phyloP scores from a whole-genome alignment of 495 filamentous ascomycete species.

The Cairneyella variabilis region DNA sequence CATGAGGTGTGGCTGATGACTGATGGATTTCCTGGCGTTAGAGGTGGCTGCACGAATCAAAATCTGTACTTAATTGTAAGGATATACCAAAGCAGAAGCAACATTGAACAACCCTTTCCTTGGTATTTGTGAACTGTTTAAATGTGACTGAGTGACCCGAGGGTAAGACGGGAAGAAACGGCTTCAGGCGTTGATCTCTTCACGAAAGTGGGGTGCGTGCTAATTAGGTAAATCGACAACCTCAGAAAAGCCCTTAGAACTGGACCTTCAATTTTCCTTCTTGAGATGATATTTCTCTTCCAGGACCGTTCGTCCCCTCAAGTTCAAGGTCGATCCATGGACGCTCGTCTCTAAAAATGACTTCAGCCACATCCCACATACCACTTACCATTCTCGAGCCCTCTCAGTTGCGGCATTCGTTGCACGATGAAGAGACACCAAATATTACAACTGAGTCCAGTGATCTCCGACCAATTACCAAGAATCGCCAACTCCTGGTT shows the following conservation, averaged over 20 bases:
- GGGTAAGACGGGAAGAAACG: constrained; percentile 12
- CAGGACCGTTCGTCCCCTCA: no score
- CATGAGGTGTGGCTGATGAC: no score
- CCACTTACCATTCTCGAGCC: background rate
- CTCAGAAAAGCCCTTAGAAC: no score
- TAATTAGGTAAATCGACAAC: no score
- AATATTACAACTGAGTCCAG: background rate
- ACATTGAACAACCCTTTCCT: no score
- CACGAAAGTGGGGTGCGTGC: background rate
- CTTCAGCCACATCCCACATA: background rate
- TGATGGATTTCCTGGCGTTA: background rate
- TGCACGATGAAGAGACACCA: constrained; percentile 1
- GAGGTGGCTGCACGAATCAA: background rate
- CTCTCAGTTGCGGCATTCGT: no score
- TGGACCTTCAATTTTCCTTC: no score
- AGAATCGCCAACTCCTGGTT: constrained; percentile 39
- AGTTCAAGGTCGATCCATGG: no score
- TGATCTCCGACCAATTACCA: constrained; percentile 32
- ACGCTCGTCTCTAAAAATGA: background rate
- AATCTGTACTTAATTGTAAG: background rate
- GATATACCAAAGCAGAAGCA: constrained; percentile 1
- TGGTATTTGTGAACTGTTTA: background rate
- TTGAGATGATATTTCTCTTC: no score
- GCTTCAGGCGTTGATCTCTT: constrained; percentile 4
- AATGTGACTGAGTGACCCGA: constrained; percentile 2